These are phyloP conservation scores for Diaporthe nobilis DNA, from an alignment of 2,329 filamentous ascomycete species.

Conservation along the genomic window DNA sequence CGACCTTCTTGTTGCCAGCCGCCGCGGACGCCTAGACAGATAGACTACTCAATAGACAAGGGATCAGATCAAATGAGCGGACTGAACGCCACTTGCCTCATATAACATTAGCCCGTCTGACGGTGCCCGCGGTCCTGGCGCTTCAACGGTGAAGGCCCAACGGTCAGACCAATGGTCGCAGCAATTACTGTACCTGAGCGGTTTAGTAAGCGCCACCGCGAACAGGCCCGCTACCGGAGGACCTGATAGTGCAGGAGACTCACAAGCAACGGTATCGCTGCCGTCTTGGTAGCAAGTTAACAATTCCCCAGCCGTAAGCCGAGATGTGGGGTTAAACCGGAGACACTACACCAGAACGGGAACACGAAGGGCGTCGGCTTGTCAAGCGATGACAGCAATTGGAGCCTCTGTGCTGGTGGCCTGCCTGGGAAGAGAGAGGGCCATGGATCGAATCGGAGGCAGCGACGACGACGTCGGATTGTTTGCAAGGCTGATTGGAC, in stretches of 20 bases:
- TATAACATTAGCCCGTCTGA: conserved; percentile 32
- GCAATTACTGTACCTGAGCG: not conserved
- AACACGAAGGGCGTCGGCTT: conserved; percentile 34
- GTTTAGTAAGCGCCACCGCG: conserved; percentile 30
- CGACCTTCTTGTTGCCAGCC: not conserved
- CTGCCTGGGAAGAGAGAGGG: not conserved
- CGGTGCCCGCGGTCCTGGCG: conserved; percentile 23
- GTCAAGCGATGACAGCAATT: conserved; percentile 33
- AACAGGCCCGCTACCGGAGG: conserved; percentile 33
- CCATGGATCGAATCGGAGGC: conserved; percentile 33
- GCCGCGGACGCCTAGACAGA: not conserved
- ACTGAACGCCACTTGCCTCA: conserved; percentile 10
- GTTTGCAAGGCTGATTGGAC: conserved; percentile 25
- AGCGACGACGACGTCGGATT: conserved; percentile 37
- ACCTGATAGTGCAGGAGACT: conserved; percentile 3
- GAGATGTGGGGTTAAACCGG: conserved; percentile 32
- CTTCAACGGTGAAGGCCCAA: conserved; percentile 10
- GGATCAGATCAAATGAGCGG: not conserved
- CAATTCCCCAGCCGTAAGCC: conserved; percentile 10
- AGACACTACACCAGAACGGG: conserved; percentile 29
- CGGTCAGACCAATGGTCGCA: not conserved
- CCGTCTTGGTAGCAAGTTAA: conserved; percentile 26
- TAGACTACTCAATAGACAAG: conserved; percentile 8
- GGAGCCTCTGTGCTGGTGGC: conserved; percentile 9
- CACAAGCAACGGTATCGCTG: not conserved